A percentile compares a stretch with the other conserved stretches of the same genome.
phyloP scores from a whole-genome alignment of 139 green algal species.

The Microglena sp. region DNA sequence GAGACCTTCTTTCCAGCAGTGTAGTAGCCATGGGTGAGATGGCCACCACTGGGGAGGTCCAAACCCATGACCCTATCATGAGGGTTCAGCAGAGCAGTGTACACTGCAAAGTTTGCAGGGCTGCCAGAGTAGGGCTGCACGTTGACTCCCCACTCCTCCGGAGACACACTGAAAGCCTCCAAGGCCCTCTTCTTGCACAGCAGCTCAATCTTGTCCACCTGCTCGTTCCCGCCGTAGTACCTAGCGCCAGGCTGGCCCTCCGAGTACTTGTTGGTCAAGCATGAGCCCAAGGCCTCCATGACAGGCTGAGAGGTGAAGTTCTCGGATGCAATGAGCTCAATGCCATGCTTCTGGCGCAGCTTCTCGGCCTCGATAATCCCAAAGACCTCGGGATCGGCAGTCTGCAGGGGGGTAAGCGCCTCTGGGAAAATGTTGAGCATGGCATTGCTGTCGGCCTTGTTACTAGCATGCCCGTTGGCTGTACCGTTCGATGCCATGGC shows the following conservation, averaged over 20 bases:
- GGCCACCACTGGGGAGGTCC: constrained; percentile 91
- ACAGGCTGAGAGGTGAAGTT: constrained; percentile 93
- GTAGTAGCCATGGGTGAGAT: constrained; percentile 96
- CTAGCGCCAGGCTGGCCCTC: constrained; percentile 87
- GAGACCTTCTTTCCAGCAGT: constrained; percentile 93
- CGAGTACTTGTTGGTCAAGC: constrained; percentile 97
- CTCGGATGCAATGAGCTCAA: constrained; percentile 96
- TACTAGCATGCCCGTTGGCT: no score
- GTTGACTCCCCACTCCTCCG: constrained; percentile 88
- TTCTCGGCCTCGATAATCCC: constrained; percentile 91
- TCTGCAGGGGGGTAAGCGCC: constrained; percentile 47
- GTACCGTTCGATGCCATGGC: no score
- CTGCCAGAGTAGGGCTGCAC: constrained; percentile 93
- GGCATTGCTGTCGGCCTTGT: no score
- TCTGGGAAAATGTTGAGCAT: constrained; percentile 69
- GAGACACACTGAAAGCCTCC: constrained; percentile 74
- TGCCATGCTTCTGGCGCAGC: constrained; percentile 80
- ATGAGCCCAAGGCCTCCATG: constrained; percentile 91
- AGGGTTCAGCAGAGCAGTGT: constrained; percentile 93
- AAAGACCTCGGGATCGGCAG: constrained; percentile 85
- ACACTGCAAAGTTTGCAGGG: constrained; percentile 97
- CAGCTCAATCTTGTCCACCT: constrained; percentile 73
- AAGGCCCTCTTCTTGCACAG: constrained; percentile 77
- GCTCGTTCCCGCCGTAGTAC: constrained; percentile 97
- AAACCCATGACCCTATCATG: constrained; percentile 98